Evolutionary conservation across 345 rosid genomes (phyloP).

Genomic region (Barbarea vulgaris): DNA sequence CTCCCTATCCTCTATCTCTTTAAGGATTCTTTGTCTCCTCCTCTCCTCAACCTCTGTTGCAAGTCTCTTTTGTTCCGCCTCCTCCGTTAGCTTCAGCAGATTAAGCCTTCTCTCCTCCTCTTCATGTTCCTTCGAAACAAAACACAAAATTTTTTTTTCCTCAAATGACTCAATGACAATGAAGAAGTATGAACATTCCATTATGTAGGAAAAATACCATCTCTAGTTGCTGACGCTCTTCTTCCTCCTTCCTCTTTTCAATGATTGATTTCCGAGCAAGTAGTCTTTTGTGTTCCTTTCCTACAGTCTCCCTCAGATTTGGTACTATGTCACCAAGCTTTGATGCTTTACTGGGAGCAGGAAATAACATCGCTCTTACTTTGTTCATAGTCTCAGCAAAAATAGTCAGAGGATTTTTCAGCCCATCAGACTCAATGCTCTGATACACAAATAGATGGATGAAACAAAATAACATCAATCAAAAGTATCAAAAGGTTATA

Average conservation of each 20-base stretch:
- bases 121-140: conserved; percentile 69
- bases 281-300: conserved; percentile 86
- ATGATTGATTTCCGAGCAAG: conserved; percentile 90
- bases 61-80: conserved; percentile 87
- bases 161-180: background rate
- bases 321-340: conserved; percentile 72
- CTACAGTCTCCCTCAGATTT: conserved; percentile 67
- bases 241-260: conserved; percentile 92
- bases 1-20: conserved; percentile 83
- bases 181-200: background rate
- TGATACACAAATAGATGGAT: conserved; percentile 26
- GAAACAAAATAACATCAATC: background rate
- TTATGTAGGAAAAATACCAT: conserved; percentile 49
- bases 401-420: conserved; percentile 62
- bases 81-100: conserved; percentile 74
- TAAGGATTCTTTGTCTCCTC: conserved; percentile 65
- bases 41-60: conserved; percentile 71
- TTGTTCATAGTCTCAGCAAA: conserved; percentile 74
- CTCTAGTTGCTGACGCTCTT: conserved; percentile 84
- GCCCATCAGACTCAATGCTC: conserved; percentile 85
- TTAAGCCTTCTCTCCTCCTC: conserved; percentile 74
- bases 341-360: conserved; percentile 62
- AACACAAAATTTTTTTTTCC: background rate
- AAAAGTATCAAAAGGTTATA: background rate
- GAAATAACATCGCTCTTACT: conserved; percentile 68